Evolutionary conservation across 805 yeast species (phyloP).

Genomic region (Nakazawaea siamensis): DNA sequence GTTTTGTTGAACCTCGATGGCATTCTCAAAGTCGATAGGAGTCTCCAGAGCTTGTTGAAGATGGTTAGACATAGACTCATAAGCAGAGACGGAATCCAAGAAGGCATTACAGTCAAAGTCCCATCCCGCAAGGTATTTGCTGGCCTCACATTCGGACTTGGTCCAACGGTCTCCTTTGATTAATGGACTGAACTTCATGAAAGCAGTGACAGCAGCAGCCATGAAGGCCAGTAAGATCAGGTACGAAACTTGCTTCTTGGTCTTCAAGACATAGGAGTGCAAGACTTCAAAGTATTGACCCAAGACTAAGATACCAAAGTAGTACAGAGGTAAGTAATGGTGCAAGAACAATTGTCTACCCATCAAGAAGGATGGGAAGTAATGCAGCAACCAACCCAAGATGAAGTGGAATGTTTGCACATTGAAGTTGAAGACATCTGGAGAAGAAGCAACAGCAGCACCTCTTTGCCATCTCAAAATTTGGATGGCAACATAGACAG

Average conservation of each 20-base stretch:
- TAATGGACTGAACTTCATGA: conserved; percentile 58
- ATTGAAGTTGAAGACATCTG: conserved; percentile 56
- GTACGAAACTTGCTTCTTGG: conserved; percentile 36
- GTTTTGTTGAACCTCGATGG: conserved; percentile 5
- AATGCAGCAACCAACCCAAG: conserved; percentile 61
- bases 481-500: conserved; percentile 36
- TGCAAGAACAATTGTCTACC: conserved; percentile 31
- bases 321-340: conserved; percentile 42
- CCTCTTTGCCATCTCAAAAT: conserved; percentile 60
- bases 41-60: conserved; percentile 4
- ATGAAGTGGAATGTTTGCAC: conserved; percentile 53
- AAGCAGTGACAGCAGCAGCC: conserved; percentile 43
- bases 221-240: conserved; percentile 40
- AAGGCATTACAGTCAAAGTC: conserved; percentile 77
- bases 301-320: conserved; percentile 31
- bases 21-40: not conserved
- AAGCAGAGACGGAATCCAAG: conserved; percentile 24
- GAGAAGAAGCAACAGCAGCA: conserved; percentile 31
- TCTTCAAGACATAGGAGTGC: conserved; percentile 20
- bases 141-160: conserved; percentile 47
- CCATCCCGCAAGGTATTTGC: conserved; percentile 64
- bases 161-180: conserved; percentile 82
- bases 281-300: conserved; percentile 24
- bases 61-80: not conserved
- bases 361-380: conserved; percentile 43